Evolutionary conservation across 2,329 filamentous ascomycete genomes (phyloP).

Genomic region (Stachybotrys chartarum): DNA sequence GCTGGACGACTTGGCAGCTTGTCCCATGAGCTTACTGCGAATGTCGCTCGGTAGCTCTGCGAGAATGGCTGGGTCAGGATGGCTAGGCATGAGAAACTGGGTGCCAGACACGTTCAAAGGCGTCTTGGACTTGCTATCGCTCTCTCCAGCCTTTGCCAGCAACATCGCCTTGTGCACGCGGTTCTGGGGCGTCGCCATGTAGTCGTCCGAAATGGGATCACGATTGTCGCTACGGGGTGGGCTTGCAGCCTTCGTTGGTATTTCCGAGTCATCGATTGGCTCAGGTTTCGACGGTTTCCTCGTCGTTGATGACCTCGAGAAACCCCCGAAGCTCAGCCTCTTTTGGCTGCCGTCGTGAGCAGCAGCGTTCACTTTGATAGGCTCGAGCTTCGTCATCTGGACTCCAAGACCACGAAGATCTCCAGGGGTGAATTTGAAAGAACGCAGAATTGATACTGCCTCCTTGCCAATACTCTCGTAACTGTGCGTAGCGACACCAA

Average conservation of each 20-base stretch:
- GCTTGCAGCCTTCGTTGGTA: conserved; percentile 2
- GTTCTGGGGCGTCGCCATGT: conserved; percentile 44
- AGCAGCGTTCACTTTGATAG: conserved; percentile 54
- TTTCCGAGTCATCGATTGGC: conserved; percentile 42
- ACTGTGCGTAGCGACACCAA: conserved; percentile 79
- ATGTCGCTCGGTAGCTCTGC: conserved; percentile 82
- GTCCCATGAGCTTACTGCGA: conserved; percentile 62
- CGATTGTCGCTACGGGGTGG: background rate
- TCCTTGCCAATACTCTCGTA: conserved; percentile 68
- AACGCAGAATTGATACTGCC: conserved; percentile 74
- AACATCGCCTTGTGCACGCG: conserved; percentile 47
- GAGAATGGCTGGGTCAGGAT: conserved; percentile 74
- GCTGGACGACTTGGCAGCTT: conserved; percentile 28
- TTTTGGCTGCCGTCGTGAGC: conserved; percentile 69
- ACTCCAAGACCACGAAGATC: conserved; percentile 90
- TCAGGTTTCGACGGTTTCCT: conserved; percentile 36
- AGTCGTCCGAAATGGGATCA: conserved; percentile 51
- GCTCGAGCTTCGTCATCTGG: conserved; percentile 88
- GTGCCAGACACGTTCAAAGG: conserved; percentile 77
- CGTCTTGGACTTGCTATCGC: conserved; percentile 50
- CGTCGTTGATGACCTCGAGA: conserved; percentile 27
- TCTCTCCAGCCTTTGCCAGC: conserved; percentile 39
- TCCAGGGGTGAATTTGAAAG: conserved; percentile 78
- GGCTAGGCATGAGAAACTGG: conserved; percentile 83
- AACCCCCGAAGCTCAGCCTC: conserved; percentile 63